phyloP scores from a whole-genome alignment of 1,139 yeast species.

The Tardiomyces blankii region DNA sequence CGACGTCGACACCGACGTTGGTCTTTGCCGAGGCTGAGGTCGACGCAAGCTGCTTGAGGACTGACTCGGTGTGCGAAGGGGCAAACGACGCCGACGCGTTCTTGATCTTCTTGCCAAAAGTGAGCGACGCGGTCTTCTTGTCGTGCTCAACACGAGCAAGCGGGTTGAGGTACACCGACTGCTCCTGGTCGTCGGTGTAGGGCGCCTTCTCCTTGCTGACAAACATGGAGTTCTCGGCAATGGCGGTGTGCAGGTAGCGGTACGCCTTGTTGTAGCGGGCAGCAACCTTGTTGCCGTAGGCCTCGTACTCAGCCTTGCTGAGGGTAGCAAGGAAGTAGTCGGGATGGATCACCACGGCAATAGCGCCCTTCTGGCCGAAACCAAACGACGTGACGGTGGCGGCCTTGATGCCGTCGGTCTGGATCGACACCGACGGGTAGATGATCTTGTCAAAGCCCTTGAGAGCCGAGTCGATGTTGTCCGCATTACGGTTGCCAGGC shows the following conservation, averaged over 20 bases:
- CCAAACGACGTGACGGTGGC: conserved; percentile 96
- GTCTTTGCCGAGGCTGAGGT: conserved; percentile 36
- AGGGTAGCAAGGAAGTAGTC: conserved; percentile 86
- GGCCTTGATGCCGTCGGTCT: conserved; percentile 96
- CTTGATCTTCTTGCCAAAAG: conserved; percentile 34
- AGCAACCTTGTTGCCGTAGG: conserved; percentile 59
- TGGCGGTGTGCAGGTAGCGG: conserved; percentile 93
- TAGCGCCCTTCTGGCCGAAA: conserved; percentile 99
- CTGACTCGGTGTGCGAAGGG: conserved; percentile 30
- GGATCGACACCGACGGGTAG: conserved; percentile 87
- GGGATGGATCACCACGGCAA: conserved; percentile 83
- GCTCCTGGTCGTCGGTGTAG: conserved; percentile 77
- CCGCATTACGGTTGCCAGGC: conserved; percentile 99
- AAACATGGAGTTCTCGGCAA: conserved; percentile 84
- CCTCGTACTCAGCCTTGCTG: conserved; percentile 55
- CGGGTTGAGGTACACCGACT: conserved; percentile 89
- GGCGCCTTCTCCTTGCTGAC: conserved; percentile 93
- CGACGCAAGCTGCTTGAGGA: conserved; percentile 26
- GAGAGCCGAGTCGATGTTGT: conserved; percentile 75
- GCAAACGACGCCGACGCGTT: conserved; percentile 24
- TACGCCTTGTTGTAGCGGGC: conserved; percentile 84
- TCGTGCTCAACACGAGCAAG: conserved; percentile 63
- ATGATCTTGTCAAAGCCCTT: conserved; percentile 80
- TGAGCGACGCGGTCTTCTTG: conserved; percentile 39
- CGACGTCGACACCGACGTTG: conserved; percentile 97